Percentiles rank a stretch among this genome's conserved stretches.
These are phyloP conservation scores for Tuber melanosporum DNA, from an alignment of 495 filamentous ascomycete genomes.

Conservation along the genomic window DNA sequence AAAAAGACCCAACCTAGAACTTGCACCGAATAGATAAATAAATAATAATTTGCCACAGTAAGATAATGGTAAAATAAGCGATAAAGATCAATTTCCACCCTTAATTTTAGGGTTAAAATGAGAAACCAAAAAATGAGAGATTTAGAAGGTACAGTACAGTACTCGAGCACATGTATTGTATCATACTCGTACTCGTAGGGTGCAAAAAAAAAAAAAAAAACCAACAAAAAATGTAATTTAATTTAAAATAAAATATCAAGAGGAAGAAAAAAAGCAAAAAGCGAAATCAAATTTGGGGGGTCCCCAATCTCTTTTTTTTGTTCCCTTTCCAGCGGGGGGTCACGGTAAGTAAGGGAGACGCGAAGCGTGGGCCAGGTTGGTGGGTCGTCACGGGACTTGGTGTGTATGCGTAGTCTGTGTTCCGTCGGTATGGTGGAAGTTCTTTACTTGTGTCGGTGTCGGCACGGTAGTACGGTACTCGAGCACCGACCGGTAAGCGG, in stretches of 20 bases:
- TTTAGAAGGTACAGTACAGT: not conserved
- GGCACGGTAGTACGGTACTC: too few relatives aligned
- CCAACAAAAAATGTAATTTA: not conserved
- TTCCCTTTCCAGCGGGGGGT: too few relatives aligned
- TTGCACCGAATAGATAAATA: not conserved
- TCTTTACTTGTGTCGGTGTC: too few relatives aligned
- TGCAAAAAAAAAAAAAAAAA: not conserved
- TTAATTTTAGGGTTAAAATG: not conserved
- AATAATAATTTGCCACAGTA: not conserved
- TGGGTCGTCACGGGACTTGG: slow-evolving; percentile 6
- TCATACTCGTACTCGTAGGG: too few relatives aligned
- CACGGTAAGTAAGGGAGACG: not conserved
- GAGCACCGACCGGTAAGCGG: too few relatives aligned
- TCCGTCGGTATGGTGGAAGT: not conserved
- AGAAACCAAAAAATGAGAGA: not conserved
- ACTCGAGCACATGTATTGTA: too few relatives aligned
- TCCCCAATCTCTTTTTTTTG: not conserved
- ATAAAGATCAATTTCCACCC: not conserved
- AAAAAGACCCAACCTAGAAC: not conserved
- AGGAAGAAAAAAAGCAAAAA: not conserved
- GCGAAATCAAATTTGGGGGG: not conserved
- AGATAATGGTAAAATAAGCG: not conserved
- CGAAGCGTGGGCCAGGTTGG: not conserved
- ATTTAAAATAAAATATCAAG: not conserved
- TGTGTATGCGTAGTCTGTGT: not conserved